Percentiles rank a stretch among this genome's conserved stretches.
These are phyloP conservation scores for Avena atlantica DNA, from an alignment of 176 grass and related monocot species.

Conservation along the genomic window DNA sequence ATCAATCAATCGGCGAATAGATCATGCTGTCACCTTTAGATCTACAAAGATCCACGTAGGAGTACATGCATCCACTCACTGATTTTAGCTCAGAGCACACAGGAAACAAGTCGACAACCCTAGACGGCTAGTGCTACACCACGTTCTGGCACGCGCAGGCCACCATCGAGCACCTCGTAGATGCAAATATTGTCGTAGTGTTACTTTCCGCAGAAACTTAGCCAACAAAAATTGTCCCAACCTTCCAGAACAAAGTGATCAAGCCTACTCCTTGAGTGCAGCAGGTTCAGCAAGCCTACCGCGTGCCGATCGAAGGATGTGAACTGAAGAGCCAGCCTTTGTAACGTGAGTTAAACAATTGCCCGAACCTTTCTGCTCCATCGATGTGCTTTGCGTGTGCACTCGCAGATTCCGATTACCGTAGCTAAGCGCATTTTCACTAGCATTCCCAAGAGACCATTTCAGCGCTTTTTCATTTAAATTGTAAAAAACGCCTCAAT, in stretches of 20 bases:
- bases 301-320: constrained; percentile 15
- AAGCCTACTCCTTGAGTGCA: not conserved
- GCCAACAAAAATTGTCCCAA: not conserved
- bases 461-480: too few species aligned
- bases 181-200: not conserved
- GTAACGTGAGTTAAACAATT: not conserved
- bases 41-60: constrained; percentile 13
- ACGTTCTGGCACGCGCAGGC: constrained; percentile 29
- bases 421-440: not conserved
- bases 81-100: not conserved
- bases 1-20: not conserved
- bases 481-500: too few species aligned
- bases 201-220: not conserved
- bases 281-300: not conserved
- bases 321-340: constrained; percentile 25
- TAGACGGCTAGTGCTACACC: constrained; percentile 41
- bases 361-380: constrained; percentile 17
- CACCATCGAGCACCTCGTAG: not conserved
- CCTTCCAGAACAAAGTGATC: not conserved
- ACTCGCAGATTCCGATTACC: constrained; percentile 26
- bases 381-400: constrained; percentile 43
- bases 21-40: constrained; percentile 3
- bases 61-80: not conserved
- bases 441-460: too few species aligned
- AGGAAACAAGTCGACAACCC: constrained; percentile 32